phyloP scores from a whole-genome alignment of 1,139 yeast species.

The Geotrichum carabidarum region DNA sequence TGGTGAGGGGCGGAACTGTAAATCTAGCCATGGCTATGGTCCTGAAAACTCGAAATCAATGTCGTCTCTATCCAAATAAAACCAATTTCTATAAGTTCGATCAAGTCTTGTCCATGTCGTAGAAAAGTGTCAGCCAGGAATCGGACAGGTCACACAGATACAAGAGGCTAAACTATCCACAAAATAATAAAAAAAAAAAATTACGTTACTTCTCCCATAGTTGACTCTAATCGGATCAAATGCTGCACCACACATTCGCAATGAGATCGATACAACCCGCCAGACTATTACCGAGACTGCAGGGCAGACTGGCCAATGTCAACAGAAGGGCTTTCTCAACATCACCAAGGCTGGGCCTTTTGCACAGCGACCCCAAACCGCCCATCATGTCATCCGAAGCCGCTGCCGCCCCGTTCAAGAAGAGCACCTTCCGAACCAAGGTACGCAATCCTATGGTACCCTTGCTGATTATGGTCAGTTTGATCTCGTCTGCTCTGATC shows the following conservation, averaged over 20 bases:
- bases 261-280: background rate
- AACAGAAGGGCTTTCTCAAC: background rate
- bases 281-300: no score
- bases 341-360: background rate
- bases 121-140: no score
- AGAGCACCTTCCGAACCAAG: slow-evolving; percentile 9
- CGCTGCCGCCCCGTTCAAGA: slow-evolving; percentile 14
- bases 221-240: background rate
- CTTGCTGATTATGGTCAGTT: slow-evolving; percentile 15
- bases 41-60: no score
- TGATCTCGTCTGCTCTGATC: slow-evolving; percentile 19
- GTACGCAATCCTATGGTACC: slow-evolving; percentile 19
- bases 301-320: background rate
- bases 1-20: slow-evolving; percentile 42
- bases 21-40: slow-evolving; percentile 19
- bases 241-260: background rate
- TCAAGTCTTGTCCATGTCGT: no score
- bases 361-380: background rate
- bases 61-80: no score
- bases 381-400: slow-evolving; percentile 8
- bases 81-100: no score
- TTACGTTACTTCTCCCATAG: no score
- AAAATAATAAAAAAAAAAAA: no score
- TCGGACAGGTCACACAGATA: no score
- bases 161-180: no score